A percentile compares a stretch with the other conserved stretches of the same genome.
Evolutionary conservation across 1,139 yeast genomes (phyloP).

Genomic region (Schizosaccharomyces versatilis): DNA sequence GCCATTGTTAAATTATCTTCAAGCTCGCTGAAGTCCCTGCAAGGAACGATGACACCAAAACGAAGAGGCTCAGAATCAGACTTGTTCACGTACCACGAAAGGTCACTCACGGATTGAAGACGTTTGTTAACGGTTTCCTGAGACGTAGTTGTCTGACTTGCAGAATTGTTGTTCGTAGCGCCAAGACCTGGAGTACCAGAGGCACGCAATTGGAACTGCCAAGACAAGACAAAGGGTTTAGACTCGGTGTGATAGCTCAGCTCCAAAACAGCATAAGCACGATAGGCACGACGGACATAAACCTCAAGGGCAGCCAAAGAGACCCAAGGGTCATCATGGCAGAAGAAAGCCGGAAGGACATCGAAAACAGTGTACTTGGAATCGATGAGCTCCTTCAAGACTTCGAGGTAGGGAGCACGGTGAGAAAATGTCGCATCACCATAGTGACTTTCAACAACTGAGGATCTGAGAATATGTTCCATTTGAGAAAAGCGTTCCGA

Average conservation of each 20-base stretch:
- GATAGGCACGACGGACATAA: constrained; percentile 85
- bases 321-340: constrained; percentile 65
- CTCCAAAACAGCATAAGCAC: constrained; percentile 77
- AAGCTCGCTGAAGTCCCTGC: constrained; percentile 65
- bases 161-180: constrained; percentile 8
- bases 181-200: constrained; percentile 30
- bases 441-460: constrained; percentile 72
- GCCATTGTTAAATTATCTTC: constrained; percentile 66
- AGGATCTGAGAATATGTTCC: constrained; percentile 79
- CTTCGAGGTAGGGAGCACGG: constrained; percentile 58
- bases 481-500: constrained; percentile 92
- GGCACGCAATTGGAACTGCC: constrained; percentile 72
- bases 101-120: constrained; percentile 71
- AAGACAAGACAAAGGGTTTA: constrained; percentile 48
- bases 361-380: constrained; percentile 91
- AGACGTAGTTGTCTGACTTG: constrained; percentile 5
- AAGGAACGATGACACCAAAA: constrained; percentile 72
- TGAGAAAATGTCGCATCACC: constrained; percentile 59
- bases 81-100: constrained; percentile 59
- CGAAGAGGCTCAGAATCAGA: constrained; percentile 40
- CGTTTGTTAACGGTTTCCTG: constrained; percentile 16
- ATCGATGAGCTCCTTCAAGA: constrained; percentile 78
- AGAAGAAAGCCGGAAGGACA: constrained; percentile 76
- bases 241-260: constrained; percentile 39
- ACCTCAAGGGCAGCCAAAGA: constrained; percentile 93